Evolutionary conservation across 768 basidiomycete genomes (phyloP).

Genomic region (Leccinum uliginosum): DNA sequence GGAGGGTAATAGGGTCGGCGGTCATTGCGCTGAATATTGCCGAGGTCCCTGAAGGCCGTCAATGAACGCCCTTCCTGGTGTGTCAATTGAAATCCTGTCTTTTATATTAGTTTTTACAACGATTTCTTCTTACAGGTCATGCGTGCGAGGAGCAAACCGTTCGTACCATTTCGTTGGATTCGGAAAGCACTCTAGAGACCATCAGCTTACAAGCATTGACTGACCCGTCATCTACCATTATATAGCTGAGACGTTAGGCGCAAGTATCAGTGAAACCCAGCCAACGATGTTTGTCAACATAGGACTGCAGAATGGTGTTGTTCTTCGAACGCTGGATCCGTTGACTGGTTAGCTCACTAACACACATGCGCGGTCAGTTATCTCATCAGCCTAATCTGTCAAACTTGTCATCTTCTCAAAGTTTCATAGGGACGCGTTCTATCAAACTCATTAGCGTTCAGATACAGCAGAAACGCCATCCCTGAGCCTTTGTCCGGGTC

Average conservation of each 20-base stretch:
- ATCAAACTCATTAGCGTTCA: constrained; percentile 83
- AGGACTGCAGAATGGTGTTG: constrained; percentile 91
- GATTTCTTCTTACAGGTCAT: constrained; percentile 67
- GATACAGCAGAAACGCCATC: constrained; percentile 82
- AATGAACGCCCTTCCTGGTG: constrained; percentile 89
- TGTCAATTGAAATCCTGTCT: constrained; percentile 25
- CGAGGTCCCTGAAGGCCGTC: constrained; percentile 91
- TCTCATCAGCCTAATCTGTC: background rate
- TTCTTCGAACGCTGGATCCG: constrained; percentile 91
- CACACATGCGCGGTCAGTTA: constrained; percentile 80
- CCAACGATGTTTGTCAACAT: constrained; percentile 98
- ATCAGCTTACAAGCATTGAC: constrained; percentile 96
- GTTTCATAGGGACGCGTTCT: constrained; percentile 92
- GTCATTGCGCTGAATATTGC: constrained; percentile 90
- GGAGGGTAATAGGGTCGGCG: constrained; percentile 95
- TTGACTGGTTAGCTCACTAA: constrained; percentile 93
- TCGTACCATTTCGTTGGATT: constrained; percentile 94
- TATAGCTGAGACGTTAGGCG: constrained; percentile 96
- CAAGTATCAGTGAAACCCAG: constrained; percentile 92
- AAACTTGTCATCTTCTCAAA: constrained; percentile 25
- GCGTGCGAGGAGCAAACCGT: constrained; percentile 99
- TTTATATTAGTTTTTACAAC: background rate
- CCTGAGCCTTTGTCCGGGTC: constrained; percentile 94
- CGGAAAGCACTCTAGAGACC: constrained; percentile 91
- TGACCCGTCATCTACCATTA: constrained; percentile 91